These are phyloP conservation scores for Sordariomycetes sp. DNA, from an alignment of 2,329 filamentous ascomycete genomes.

Conservation along the genomic window DNA sequence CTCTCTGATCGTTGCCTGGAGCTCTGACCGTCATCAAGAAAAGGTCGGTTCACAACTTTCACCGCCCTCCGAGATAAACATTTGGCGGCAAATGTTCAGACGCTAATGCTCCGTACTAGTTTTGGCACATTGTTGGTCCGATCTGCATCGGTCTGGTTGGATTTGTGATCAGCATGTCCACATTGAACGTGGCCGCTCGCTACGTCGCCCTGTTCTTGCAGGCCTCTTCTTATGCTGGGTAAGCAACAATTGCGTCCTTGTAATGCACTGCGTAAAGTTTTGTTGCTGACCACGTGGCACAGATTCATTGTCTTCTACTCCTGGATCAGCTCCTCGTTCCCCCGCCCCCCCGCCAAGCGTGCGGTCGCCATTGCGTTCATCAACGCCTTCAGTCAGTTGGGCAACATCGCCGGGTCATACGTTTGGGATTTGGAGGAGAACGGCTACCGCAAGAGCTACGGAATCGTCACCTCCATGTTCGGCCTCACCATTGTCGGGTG, in stretches of 20 bases:
- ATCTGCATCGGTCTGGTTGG: constrained; percentile 43
- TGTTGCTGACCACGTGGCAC: background rate
- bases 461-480: constrained; percentile 57
- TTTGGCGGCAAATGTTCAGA: no score
- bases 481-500: constrained; percentile 46
- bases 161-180: constrained; percentile 52
- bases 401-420: constrained; percentile 52
- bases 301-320: constrained; percentile 47
- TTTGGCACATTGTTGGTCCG: constrained; percentile 48
- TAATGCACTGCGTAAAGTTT: background rate
- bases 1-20: constrained; percentile 45
- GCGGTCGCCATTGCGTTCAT: constrained; percentile 52
- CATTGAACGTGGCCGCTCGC: constrained; percentile 43
- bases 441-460: constrained; percentile 55
- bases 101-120: constrained; percentile 26
- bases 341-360: constrained; percentile 50
- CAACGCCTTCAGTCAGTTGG: constrained; percentile 48
- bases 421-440: constrained; percentile 52
- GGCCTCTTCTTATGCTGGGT: constrained; percentile 44
- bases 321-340: constrained; percentile 49
- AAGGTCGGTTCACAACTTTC: constrained; percentile 24
- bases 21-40: constrained; percentile 45
- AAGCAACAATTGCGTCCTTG: constrained; percentile 9
- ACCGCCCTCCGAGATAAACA: background rate
- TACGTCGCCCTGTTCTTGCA: constrained; percentile 54